Base-by-base conservation (phyloP, 2,329 filamentous ascomycete species). In the Sphaerostilbella broomeana region DNA sequence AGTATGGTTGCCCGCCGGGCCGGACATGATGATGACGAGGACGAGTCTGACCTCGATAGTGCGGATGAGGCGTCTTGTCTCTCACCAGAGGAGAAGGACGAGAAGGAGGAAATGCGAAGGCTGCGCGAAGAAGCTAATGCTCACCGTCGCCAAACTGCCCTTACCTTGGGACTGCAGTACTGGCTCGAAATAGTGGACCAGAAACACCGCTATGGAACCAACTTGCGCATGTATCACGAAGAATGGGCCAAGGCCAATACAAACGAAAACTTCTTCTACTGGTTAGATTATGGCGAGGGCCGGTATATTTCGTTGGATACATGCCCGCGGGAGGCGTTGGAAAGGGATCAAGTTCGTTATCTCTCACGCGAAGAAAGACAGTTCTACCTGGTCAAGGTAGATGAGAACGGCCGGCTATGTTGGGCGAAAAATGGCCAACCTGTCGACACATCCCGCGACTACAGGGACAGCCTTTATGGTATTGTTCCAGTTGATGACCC, bases 221-320 rank as follows among this genome's bases (percentile, higher is more conserved):
- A 92, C 50, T 62, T 95, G 35, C 72, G 84, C 21, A 74, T 77
- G 21, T 95, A 95, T 51, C 89, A 95, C 54, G 76, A 79, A 43
- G 78, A 84, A 48, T 95, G 89, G 89, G 87, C 87, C 59, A 77
- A 74, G 44, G 69, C 77, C 2, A 69, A 84, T 19, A 90, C 86
- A 0, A 75, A 79, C 4, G 83, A 95, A 57, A 94, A 92, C 56
- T 95, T 89, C 70, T 95, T 95, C 59, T 90, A 88, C 63, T 95
- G 89, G 88, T 69, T 95, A 2, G 89, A 95, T 56, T 71, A 84
- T 43, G 89, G 89, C 5, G 81, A 81, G 34, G 89, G 89, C 0
- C 78, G 69, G 49, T 60, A 74, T 26, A 57, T 92, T 29, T 82
- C 90, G 47, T 65, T 90, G 10, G 73, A 78, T 4, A 72, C 76